Conservation (phyloP, 2,329 filamentous ascomycete species). For the Fusarium sp. region DNA sequence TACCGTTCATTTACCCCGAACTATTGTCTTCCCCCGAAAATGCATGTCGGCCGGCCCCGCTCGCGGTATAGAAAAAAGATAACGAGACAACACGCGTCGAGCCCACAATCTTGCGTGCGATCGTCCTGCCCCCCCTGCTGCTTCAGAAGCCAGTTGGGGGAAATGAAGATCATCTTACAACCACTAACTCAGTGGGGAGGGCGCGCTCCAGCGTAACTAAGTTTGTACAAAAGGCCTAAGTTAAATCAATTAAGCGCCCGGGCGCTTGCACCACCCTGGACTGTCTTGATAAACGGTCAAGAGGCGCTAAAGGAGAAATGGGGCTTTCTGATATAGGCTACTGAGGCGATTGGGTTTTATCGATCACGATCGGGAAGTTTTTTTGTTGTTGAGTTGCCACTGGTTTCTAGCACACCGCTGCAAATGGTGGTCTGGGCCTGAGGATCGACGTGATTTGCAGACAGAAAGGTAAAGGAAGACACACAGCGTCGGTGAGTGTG, state of each 20-base stretch:
- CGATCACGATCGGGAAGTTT: conserved; percentile 39
- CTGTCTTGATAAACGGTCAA: conserved; percentile 19
- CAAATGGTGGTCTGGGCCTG: conserved; percentile 9
- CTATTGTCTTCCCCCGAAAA: background rate
- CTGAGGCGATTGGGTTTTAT: conserved; percentile 6
- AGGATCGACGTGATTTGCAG: conserved; percentile 33
- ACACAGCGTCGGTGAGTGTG: conserved; percentile 1
- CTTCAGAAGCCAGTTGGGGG: conserved; percentile 38
- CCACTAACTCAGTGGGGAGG: conserved; percentile 8
- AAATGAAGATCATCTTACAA: conserved; percentile 49
- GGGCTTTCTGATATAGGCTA: conserved; percentile 32
- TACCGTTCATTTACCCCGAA: conserved; percentile 12
- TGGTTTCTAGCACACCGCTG: conserved; percentile 21
- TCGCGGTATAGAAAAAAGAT: conserved; percentile 13
- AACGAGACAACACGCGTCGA: conserved; percentile 41
- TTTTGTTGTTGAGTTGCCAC: conserved; percentile 26
- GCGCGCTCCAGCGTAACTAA: background rate
- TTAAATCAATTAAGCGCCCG: conserved; percentile 32
- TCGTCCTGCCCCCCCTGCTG: conserved; percentile 22
- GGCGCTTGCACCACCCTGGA: conserved; percentile 29
- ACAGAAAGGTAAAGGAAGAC: conserved; percentile 2
- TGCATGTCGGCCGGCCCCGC: conserved; percentile 33
- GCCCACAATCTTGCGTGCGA: conserved; percentile 38
- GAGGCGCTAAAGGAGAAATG: conserved; percentile 16
- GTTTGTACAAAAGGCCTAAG: background rate